Base-by-base conservation (phyloP, 1,284 basidiomycete genomes). In the Moesziomyces sp. region DNA sequence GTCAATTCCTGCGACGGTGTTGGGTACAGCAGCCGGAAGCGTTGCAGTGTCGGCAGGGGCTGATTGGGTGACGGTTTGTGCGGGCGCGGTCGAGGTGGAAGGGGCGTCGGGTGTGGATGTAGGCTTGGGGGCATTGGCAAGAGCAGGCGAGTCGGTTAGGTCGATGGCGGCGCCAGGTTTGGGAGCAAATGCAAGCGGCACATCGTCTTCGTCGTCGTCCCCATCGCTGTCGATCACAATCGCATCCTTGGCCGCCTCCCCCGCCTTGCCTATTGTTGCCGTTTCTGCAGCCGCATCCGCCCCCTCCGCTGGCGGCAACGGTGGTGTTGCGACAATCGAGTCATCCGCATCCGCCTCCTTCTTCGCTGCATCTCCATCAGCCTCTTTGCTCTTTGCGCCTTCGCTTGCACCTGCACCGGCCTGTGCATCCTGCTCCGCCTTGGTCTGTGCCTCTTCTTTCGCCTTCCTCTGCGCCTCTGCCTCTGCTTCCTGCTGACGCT, bases 201-300 rank as follows among this genome's bases (percentile, higher is more conserved):
- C 63, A 24, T 75, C 73, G 52, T 75, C 73, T 43, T 75, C 72
- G 46, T 73, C 65, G 16, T 67, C 56, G 24, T 58, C 64, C 9
- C 53, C 58, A 28, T 74, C 71, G 40, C 64, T 67, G 40, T 75
- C 73, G 26, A 75, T 75, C 26, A 75, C 64, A 18, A 71, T 75
- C 18, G 68, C 73, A 48, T 64, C 68, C 3, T 51, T 43, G 0
- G 52, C 53, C 11, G 49, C 60, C 14, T 46, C 62, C 23, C 56
- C 60, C 16, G 51, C 19, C 21, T 56, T 52, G 0, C 23, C 18
- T 5, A 42, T 49, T 23, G 30, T 24, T 19, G 49, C 40, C 21
- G 16, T 18, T 16, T 45, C 11, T 33, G 30, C 30, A 33, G 30
- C 30, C 13, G 11, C 13, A 33, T 33, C 30, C 13, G 30, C 13